Evolutionary conservation across 208 protist genomes (phyloP).

Genomic region (Acanthamoeba castellanii): DNA sequence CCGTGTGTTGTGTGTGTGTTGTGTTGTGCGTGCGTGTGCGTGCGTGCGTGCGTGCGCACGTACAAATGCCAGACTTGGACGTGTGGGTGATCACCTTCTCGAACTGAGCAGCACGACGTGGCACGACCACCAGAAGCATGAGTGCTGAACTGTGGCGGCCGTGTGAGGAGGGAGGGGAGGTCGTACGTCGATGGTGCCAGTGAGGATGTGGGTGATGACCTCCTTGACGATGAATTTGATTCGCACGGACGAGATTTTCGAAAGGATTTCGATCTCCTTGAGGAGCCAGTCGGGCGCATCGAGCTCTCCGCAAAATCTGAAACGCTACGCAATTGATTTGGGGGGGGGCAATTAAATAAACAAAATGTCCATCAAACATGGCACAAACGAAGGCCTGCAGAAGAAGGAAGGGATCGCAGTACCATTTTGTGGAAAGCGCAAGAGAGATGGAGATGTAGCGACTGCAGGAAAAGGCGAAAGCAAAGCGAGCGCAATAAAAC

Average conservation of each 20-base stretch:
- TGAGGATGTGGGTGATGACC: conserved; percentile 66
- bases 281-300: conserved; percentile 88
- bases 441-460: too few species aligned
- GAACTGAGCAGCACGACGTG: conserved; percentile 56
- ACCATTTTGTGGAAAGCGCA: too few species aligned
- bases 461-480: too few species aligned
- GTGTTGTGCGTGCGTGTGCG: too few species aligned
- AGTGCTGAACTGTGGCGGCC: neutral
- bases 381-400: too few species aligned
- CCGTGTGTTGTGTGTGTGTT: too few species aligned
- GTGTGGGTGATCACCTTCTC: conserved; percentile 77
- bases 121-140: neutral
- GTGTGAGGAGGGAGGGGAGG: neutral
- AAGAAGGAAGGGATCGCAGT: too few species aligned
- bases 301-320: conserved; percentile 88
- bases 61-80: conserved; percentile 12
- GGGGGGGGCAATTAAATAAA: too few species aligned
- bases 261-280: conserved; percentile 82
- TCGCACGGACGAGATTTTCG: conserved; percentile 81
- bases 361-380: too few species aligned
- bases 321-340: conserved; percentile 83
- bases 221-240: conserved; percentile 75
- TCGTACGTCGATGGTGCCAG: conserved; percentile 9
- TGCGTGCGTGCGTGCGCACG: neutral
- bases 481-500: too few species aligned